Evolutionary conservation across 345 rosid genomes (phyloP), one percentile per base, ranked within the genome.

Genomic region (Pelargonium nanum): DNA sequence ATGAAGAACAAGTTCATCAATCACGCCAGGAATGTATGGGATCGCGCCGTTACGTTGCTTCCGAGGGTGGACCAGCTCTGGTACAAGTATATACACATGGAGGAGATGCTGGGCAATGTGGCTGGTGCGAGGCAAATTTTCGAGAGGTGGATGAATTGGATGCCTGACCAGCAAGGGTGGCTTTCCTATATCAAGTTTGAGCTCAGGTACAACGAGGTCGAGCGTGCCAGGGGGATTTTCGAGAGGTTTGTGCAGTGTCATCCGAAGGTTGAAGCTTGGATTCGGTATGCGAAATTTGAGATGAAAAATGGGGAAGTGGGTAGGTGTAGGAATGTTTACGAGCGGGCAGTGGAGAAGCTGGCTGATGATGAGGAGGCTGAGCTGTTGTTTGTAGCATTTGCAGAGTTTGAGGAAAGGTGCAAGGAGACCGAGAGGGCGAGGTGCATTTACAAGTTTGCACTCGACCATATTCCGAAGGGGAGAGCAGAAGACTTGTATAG

Each of bases 1-100:
- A 91, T 91, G 96, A 86, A 80, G 81, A 91, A 88, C 79, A 83
- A 78, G 76, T 86, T 83, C 57, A 73, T 91, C 1, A 83, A 91
- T 57, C 84, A 81, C 51, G 98, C 96, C 0, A 66, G 96, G 61
- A 88, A 91, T 48, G 90, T 91, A 1, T 91, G 96, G 95, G 96
- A 88, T 65, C 82, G 95, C 0, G 96, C 95, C 0, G 92, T 91
- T 1, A 64, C 82, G 1, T 75, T 91, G 17, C 69, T 88, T 54
- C 96, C 96, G 0, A 73, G 96, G 0, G 77, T 88, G 4, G 98
- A 91, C 66, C 98, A 91, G 83, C 75, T 91, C 0, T 88, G 96
- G 96, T 86, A 91, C 52, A 91, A 91, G 70, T 88, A 91, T 22
- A 86, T 88, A 21, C 94, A 91, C 64, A 91, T 91, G 96, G 97